Base-by-base conservation (phyloP, 192 early-diverging fungal genomes). In the Rhizophlyctis rosea region DNA sequence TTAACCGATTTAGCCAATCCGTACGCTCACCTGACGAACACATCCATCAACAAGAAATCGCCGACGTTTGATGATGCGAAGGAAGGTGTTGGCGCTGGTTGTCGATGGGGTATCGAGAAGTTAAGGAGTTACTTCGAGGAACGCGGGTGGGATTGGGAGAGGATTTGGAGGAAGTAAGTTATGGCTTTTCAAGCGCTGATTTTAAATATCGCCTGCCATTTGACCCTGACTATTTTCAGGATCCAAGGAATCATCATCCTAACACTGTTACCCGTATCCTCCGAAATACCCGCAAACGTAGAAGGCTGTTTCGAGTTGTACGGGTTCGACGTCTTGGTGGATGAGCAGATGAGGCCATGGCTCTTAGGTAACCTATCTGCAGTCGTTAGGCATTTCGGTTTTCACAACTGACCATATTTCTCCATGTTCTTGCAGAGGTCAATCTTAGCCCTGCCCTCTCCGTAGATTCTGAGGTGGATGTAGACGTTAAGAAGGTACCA, bases 1-100 rank as follows among this genome's bases (percentile, higher is more conserved):
- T n/a, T n/a, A n/a, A n/a, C n/a, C n/a, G n/a, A n/a, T n/a, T n/a
- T n/a, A 28, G 29, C 60, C 28, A 68, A 80, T 52, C 18, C 29
- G 14, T 80, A 66, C 58, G 70, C 78, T 0, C 78, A 80, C 52
- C 70, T 80, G 18, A 80, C 78, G 24, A 80, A 80, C 65, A 80
- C 78, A 31, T 80, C 78, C 47, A 80, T 80, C 72, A 80, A 80
- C 64, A 80, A 80, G 55, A 30, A 62, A 28, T 65, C 57, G 23
- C 78, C 78, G 7, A 58, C 50, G 0, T 51, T 80, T 21, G 47
- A 74, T 24, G 25, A 54, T 23, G 52, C 57, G 16, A 80, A 80
- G 50, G 68, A 68, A 18, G 66, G 57, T 13, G 62, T 80, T 31
- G 78, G 78, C 18, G 34, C 61, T 14, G 78, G 78, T 0, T 80